A percentile compares a stretch with the other conserved stretches of the same genome.
phyloP scores from a whole-genome alignment of 2,329 filamentous ascomycete genomes.

The Blastomyces silverae region DNA sequence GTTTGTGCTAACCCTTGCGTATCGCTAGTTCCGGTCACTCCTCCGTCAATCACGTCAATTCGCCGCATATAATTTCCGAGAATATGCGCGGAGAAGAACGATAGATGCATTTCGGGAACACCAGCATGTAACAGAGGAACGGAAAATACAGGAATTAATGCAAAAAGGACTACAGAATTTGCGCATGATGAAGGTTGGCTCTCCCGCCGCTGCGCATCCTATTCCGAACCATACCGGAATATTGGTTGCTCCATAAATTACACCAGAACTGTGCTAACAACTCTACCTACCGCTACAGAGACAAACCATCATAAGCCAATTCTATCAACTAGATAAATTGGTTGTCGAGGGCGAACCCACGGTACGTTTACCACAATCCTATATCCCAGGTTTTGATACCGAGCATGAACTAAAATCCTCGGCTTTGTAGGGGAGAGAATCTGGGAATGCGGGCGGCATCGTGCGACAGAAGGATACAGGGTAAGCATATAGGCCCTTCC shows the following conservation, averaged over 20 bases:
- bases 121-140: conserved; percentile 62
- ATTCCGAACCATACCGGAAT: background rate
- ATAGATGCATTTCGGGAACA: conserved; percentile 84
- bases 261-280: conserved; percentile 13
- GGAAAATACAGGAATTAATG: conserved; percentile 77
- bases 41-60: conserved; percentile 82
- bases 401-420: conserved; percentile 10
- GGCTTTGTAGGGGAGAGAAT: conserved; percentile 58
- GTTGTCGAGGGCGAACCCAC: conserved; percentile 85
- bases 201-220: conserved; percentile 1
- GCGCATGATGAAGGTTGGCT: conserved; percentile 78
- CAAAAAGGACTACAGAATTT: conserved; percentile 82
- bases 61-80: conserved; percentile 92
- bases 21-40: conserved; percentile 74
- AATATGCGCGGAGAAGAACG: conserved; percentile 88
- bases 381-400: background rate
- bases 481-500: conserved; percentile 43
- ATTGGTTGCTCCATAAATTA: background rate
- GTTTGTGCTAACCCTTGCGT: conserved; percentile 7
- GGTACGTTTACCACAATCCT: conserved; percentile 44
- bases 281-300: conserved; percentile 53
- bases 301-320: conserved; percentile 90
- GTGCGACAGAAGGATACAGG: conserved; percentile 68
- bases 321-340: conserved; percentile 84
- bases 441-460: conserved; percentile 56